Conservation (phyloP, 768 basidiomycete genomes). For the Guyanaporus albipodus region DNA sequence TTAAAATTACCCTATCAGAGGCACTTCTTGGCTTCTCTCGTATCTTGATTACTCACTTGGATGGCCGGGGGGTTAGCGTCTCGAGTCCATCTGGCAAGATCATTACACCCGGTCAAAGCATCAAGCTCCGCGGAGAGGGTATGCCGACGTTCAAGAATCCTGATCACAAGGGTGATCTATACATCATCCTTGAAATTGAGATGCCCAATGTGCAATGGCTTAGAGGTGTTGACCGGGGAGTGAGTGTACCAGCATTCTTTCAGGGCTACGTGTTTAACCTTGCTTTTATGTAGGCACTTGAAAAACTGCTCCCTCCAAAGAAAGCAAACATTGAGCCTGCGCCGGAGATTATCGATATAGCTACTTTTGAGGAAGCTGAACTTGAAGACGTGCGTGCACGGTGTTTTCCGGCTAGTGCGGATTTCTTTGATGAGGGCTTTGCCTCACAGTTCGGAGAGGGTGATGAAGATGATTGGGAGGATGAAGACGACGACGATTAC, state of each 20-base stretch:
- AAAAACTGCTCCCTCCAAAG: constrained; percentile 69
- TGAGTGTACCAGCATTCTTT: constrained; percentile 26
- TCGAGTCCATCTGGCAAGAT: constrained; percentile 71
- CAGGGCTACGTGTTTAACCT: constrained; percentile 1
- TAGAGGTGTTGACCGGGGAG: constrained; percentile 55
- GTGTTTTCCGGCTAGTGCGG: constrained; percentile 67
- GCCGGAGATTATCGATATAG: constrained; percentile 69
- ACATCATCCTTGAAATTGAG: constrained; percentile 79
- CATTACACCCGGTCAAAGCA: constrained; percentile 68
- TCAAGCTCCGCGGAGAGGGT: constrained; percentile 79
- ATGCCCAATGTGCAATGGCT: constrained; percentile 86
- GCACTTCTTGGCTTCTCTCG: constrained; percentile 93
- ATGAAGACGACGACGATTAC: constrained; percentile 62
- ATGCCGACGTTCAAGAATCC: constrained; percentile 76
- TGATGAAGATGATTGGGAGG: constrained; percentile 69
- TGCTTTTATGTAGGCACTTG: constrained; percentile 52
- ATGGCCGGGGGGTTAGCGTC: constrained; percentile 86
- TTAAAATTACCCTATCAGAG: constrained; percentile 89
- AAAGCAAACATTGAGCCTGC: constrained; percentile 67
- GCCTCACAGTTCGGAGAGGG: constrained; percentile 65
- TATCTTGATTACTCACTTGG: constrained; percentile 85
- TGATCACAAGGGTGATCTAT: constrained; percentile 74
- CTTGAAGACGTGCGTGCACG: constrained; percentile 80
- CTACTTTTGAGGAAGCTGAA: constrained; percentile 68
- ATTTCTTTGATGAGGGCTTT: constrained; percentile 77